A percentile compares a stretch with the other conserved stretches of the same genome.
These are phyloP conservation scores for Hanseniaspora thailandica DNA, from an alignment of 805 yeast species.

Conservation along the genomic window DNA sequence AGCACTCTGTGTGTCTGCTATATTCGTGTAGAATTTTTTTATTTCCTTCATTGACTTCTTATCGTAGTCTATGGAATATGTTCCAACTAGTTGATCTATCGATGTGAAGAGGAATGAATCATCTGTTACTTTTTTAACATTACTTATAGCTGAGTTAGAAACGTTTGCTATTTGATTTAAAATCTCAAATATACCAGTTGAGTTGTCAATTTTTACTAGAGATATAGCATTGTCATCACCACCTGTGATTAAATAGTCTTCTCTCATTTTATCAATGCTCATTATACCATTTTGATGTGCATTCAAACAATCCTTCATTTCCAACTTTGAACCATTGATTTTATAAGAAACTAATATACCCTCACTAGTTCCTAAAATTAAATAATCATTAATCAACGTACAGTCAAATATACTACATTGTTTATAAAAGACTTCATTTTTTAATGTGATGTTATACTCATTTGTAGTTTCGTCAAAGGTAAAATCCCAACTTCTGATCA, in stretches of 20 bases:
- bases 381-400: background rate
- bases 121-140: conserved; percentile 21
- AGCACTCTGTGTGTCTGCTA: conserved; percentile 82
- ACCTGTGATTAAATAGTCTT: conserved; percentile 46
- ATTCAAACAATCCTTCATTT: conserved; percentile 30
- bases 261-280: conserved; percentile 33
- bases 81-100: conserved; percentile 56
- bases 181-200: conserved; percentile 15
- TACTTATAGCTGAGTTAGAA: conserved; percentile 26
- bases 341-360: background rate
- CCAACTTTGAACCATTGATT: background rate
- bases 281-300: conserved; percentile 83
- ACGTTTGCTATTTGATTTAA: conserved; percentile 45
- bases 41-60: conserved; percentile 26
- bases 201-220: conserved; percentile 25
- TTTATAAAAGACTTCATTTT: background rate
- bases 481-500: conserved; percentile 10
- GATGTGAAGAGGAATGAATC: conserved; percentile 48
- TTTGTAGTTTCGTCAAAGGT: background rate
- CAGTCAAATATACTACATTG: conserved; percentile 7
- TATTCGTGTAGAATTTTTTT: conserved; percentile 53
- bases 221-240: conserved; percentile 78
- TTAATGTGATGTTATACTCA: background rate
- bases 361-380: conserved; percentile 1
- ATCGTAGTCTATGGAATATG: conserved; percentile 49